Base-by-base conservation (phyloP, 139 green algal genomes). In the Eudorina sp. region DNA sequence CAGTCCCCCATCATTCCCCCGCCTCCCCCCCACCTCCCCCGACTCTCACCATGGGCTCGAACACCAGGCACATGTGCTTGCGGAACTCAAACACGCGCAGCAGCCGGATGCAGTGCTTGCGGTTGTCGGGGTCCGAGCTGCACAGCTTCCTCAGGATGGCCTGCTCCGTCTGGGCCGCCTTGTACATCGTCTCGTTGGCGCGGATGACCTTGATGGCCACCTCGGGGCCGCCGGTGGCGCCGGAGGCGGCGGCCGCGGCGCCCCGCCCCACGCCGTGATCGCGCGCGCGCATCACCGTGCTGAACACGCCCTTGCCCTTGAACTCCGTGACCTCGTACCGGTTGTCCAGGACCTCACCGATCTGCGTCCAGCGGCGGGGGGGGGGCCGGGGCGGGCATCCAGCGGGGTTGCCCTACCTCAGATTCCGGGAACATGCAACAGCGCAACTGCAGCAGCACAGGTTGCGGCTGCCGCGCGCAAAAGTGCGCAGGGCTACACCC, bases 1-100 rank as follows among this genome's bases (percentile, higher is more conserved):
- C 55, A 25, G 29, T 25, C 55, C 29, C 23, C 55, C 29, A 23
- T 25, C 55, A 34, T 66, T 66, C 55, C 29, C 7, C 55, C 5
- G 23, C 55, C 55, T 25, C 7, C 5, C 5, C 55, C 8, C 55
- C 55, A 66, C 55, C 55, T 23, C 55, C 55, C 8, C 55, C 4
- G 6, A 34, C 55, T 40, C 80, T 87, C 82, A 97, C 95, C 96
- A 98, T 96, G 73, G 93, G 66, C 83, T 98, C 96, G 90, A 98
- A 98, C n/a, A 97, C 98, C 64, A 99, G 92, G 95, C 97, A 99
- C 40, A 98, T 92, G 92, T 99, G 98, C 45, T 94, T 89, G 38
- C 98, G 91, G 94, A 99, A 99, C 92, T 99, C 96, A 88, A 99
- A 99, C 74, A 79, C 91, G n/a, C 93, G 85, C 70, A 98, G 89